A percentile compares a stretch with the other conserved stretches of the same genome.
Conservation (phyloP, 352 stramenopile species). For the Globisporangium lucens region DNA sequence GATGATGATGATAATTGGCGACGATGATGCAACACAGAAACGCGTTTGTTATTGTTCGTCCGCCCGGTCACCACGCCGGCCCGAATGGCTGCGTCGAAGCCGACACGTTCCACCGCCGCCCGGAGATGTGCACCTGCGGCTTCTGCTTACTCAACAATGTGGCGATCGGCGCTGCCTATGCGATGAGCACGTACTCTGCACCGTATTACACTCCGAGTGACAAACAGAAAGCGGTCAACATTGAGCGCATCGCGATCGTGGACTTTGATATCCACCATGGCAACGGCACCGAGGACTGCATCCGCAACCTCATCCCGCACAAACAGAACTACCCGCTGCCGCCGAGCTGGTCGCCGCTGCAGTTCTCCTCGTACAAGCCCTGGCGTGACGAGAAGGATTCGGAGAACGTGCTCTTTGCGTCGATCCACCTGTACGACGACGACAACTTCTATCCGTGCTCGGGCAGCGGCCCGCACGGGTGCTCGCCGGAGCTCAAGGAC, state of each 20-base stretch:
- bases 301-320: constrained; percentile 57
- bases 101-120: constrained; percentile 44
- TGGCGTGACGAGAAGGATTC: constrained; percentile 63
- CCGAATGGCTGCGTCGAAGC: constrained; percentile 59
- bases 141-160: constrained; percentile 74
- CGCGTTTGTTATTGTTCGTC: constrained; percentile 56
- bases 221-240: constrained; percentile 16
- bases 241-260: constrained; percentile 54
- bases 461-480: constrained; percentile 40
- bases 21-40: constrained; percentile 26
- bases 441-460: constrained; percentile 69
- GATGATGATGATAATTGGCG: neutral
- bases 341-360: constrained; percentile 52
- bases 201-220: constrained; percentile 35
- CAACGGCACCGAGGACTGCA: constrained; percentile 64
- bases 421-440: constrained; percentile 59
- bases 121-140: constrained; percentile 59
- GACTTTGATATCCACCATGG: constrained; percentile 74
- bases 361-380: constrained; percentile 62
- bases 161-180: constrained; percentile 59
- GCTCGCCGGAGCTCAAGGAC: constrained; percentile 42
- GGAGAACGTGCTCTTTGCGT: constrained; percentile 66
- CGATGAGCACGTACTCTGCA: constrained; percentile 43
- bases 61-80: constrained; percentile 56
- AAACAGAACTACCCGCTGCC: constrained; percentile 64